Conservation (phyloP, 192 early-diverging fungal species). For the Backusella liffmaniae region DNA sequence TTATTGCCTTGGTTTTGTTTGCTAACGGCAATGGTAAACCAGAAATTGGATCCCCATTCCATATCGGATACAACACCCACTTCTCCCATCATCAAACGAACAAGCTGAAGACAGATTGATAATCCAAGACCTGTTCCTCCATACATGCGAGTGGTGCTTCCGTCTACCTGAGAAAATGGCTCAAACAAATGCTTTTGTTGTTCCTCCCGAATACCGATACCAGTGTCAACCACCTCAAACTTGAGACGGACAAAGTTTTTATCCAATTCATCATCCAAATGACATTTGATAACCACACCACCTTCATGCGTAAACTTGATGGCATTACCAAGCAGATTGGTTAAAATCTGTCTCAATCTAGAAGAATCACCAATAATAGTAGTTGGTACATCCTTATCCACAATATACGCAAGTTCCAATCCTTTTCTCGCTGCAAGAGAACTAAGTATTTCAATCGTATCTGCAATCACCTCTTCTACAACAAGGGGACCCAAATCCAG, state of each 20-base stretch:
- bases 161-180: slow-evolving; percentile 67
- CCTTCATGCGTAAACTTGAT: slow-evolving; percentile 69
- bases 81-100: slow-evolving; percentile 59
- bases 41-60: slow-evolving; percentile 47
- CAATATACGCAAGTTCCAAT: slow-evolving; percentile 50
- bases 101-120: slow-evolving; percentile 58
- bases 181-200: slow-evolving; percentile 54
- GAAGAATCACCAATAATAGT: slow-evolving; percentile 53
- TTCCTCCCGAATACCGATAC: slow-evolving; percentile 52
- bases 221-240: slow-evolving; percentile 50
- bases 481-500: slow-evolving; percentile 52
- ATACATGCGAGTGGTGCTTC: slow-evolving; percentile 61
- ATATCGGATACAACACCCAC: slow-evolving; percentile 42
- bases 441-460: slow-evolving; percentile 55
- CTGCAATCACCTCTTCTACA: slow-evolving; percentile 55
- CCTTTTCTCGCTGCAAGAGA: slow-evolving; percentile 52
- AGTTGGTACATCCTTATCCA: slow-evolving; percentile 52
- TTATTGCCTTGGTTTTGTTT: not conserved
- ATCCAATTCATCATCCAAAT: slow-evolving; percentile 35
- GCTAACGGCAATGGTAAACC: slow-evolving; percentile 42
- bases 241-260: slow-evolving; percentile 36
- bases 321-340: slow-evolving; percentile 62
- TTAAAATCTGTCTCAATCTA: slow-evolving; percentile 57
- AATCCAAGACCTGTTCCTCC: slow-evolving; percentile 68
- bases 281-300: slow-evolving; percentile 51